Evolutionary conservation across 495 filamentous ascomycete species (phyloP), one percentile per base, ranked within the genome.

Genomic region (Staphylotrichum longicolle): DNA sequence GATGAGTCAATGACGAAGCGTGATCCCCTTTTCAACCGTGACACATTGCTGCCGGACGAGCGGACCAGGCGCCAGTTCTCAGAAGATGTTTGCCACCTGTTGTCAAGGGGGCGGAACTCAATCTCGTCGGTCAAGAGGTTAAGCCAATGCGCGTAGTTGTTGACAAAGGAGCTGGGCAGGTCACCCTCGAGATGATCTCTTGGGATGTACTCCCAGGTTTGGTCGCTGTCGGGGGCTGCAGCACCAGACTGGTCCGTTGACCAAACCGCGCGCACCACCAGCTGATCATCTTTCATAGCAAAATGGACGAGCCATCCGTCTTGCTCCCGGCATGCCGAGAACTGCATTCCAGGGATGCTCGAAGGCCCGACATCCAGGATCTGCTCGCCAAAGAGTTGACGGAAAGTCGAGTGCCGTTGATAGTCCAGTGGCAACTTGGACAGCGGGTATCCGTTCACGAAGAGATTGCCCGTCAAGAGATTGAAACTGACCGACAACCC

Each of bases 401-500:
- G 2, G 48, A 75, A 78, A 3, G 61, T 71, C 0, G 32, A 0
- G 54, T 83, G 77, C 6, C 54, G 41, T 41, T 78, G 69, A 58
- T 82, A 87, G 6, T 75, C 63, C 7, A 27, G n/a, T 0, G 85
- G 85, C 0, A 85, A 73, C 15, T 78, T 74, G 14, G 73, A 68
- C 11, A 86, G 63, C 0, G 83, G 85, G 2, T 66, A 62, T 3
- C 82, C 83, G 61, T 87, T 75, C 10, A 88, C 74, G 33, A 87
- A 77, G 5, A 88, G 74, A 45, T 78, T 71, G 0, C 83, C 83
- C 4, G 75, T 82, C n/a, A 88, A 66, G 5, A 86, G 51, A 64
- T 87, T 84, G 63, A 75, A 84, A 37, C 80, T 74, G 4, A 86
- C n/a, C n/a, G n/a, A n/a, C n/a, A n/a, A n/a, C n/a, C n/a, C 73